Evolutionary conservation across 2,329 filamentous ascomycete genomes (phyloP), one percentile per base, ranked within the genome.

Genomic region (Penicillium sp.): DNA sequence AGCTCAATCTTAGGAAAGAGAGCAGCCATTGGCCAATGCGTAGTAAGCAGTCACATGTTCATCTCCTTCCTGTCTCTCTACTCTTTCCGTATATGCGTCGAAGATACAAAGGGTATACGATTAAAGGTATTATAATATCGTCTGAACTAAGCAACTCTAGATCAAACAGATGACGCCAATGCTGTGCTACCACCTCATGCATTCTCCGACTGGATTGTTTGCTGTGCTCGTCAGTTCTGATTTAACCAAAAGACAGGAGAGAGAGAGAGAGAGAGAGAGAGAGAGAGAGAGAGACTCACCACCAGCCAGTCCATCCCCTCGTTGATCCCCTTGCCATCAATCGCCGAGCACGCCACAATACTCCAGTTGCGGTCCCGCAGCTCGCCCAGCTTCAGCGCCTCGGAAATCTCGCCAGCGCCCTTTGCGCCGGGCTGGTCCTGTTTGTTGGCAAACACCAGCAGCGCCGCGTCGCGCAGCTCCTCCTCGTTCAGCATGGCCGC

Each of bases 221-320:
- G 73, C 73, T 76, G 56, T 50, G 30, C 4, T 35, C 30, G 12
- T 35, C 30, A 35, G 30, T 30, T 38, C 2, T 14, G 6, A n/a
- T 18, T 24, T 8, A 43, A 20, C 33, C 8, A 20, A 12, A 33
- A 33, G 28, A 12, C 9, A 9, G 30, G 8, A 16, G 30, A 16
- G 35, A 24, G 5, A 18, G 18, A 16, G n/a, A 6, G n/a, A 42
- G 20, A 18, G 12, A 40, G n/a, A n/a, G n/a, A n/a, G n/a, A n/a
- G n/a, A n/a, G n/a, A n/a, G n/a, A 24, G 24, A 24, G 38, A n/a
- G 49, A 55, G n/a, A 81, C 81, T 76, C 76, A 93, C 90, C 81
- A 95, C 91, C 71, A 99, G 80, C 94, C 94, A 99, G 75, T 99
- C 94, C 94, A 99, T 99, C 59, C 94, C 94, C 76, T 99, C 94